Evolutionary conservation across 257 asterid genomes (phyloP).

Genomic region (Osmanthus fragrans): DNA sequence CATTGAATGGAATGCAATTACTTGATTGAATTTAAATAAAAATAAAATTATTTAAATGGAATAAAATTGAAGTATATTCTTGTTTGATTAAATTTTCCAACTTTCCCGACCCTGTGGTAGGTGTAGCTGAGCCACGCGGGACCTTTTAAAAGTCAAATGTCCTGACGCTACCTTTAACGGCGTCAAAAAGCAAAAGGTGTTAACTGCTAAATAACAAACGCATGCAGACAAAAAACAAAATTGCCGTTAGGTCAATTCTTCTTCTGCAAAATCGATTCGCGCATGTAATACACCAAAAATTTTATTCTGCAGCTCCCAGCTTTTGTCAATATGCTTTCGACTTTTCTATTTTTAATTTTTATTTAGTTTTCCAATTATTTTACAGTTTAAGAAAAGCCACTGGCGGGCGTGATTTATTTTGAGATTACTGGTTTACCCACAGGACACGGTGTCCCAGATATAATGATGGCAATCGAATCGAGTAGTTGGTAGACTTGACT

Average conservation of each 20-base stretch:
- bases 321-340: background rate
- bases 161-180: conserved; percentile 22
- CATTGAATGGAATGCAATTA: too few species aligned
- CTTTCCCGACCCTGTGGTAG: background rate
- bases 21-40: too few species aligned
- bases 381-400: background rate
- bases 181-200: conserved; percentile 10
- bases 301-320: conserved; percentile 9
- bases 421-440: too few species aligned
- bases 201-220: conserved; percentile 22
- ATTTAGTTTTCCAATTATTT: background rate
- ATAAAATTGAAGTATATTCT: too few species aligned
- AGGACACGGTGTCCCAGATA: too few species aligned
- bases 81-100: too few species aligned
- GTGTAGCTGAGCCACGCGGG: conserved; percentile 7
- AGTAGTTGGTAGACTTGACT: too few species aligned
- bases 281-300: background rate
- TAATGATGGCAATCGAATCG: too few species aligned
- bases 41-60: too few species aligned
- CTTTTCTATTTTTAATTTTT: background rate
- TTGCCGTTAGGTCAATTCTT: conserved; percentile 40
- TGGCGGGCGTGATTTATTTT: too few species aligned
- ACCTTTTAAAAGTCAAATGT: conserved; percentile 23
- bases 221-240: conserved; percentile 24
- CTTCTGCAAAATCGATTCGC: conserved; percentile 13